Evolutionary conservation across 352 stramenopile genomes (phyloP).

Genomic region (Globisporangium irregulare): DNA sequence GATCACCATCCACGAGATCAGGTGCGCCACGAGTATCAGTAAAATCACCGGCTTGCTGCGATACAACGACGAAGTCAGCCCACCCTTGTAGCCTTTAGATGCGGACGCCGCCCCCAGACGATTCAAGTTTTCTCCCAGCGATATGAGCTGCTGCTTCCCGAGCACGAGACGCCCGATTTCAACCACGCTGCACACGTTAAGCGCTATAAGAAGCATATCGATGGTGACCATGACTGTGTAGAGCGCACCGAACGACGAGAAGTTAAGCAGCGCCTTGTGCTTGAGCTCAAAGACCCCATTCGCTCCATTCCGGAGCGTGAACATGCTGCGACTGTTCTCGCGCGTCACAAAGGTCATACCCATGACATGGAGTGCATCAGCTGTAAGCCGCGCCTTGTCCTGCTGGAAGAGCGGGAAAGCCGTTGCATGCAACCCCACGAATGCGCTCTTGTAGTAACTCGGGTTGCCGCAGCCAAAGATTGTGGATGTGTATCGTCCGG

Average conservation of each 20-base stretch:
- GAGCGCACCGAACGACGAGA: slow-evolving; percentile 39
- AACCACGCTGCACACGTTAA: slow-evolving; percentile 26
- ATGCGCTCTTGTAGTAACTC: slow-evolving; percentile 31
- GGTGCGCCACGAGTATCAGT: slow-evolving; percentile 34
- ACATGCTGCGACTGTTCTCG: slow-evolving; percentile 26
- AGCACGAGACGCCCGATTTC: slow-evolving; percentile 36
- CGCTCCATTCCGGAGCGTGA: slow-evolving; percentile 11
- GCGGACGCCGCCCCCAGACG: slow-evolving; percentile 8
- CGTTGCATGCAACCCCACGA: slow-evolving; percentile 21
- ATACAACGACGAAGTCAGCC: slow-evolving; percentile 33
- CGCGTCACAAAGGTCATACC: slow-evolving; percentile 35
- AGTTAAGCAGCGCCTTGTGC: slow-evolving; percentile 36
- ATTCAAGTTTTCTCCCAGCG: slow-evolving; percentile 25
- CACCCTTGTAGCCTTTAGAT: slow-evolving; percentile 27
- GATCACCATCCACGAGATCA: slow-evolving; percentile 53
- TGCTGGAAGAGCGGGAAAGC: slow-evolving; percentile 20
- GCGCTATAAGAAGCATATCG: slow-evolving; percentile 34
- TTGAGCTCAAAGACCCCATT: slow-evolving; percentile 17
- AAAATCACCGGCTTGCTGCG: slow-evolving; percentile 32
- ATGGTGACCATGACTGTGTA: slow-evolving; percentile 44
- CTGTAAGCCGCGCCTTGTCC: slow-evolving; percentile 31
- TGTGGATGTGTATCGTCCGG: slow-evolving; percentile 21
- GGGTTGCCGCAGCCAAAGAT: slow-evolving; percentile 40
- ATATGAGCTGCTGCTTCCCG: slow-evolving; percentile 7
- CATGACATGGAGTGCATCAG: slow-evolving; percentile 24